Evolutionary conservation across 495 filamentous ascomycete species (phyloP).

Genomic region (Friedmanniomyces endolithicus): DNA sequence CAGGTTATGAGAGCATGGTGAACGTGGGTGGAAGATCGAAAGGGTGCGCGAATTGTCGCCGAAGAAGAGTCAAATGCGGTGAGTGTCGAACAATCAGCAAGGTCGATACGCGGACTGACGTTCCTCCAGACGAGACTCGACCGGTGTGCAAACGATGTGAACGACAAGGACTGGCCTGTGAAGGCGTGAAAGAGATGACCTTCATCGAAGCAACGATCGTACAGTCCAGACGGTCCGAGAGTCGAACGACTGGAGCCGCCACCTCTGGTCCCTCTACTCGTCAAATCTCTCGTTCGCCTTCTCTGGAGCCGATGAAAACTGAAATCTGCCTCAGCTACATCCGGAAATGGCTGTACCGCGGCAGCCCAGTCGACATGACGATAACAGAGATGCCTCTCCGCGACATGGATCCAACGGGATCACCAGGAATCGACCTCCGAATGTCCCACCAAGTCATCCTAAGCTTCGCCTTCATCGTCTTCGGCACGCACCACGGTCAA

Average conservation of each 20-base stretch:
- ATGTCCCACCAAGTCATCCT: neutral
- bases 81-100: neutral
- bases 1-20: neutral
- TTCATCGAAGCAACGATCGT: conserved; percentile 2
- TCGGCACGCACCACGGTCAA: neutral
- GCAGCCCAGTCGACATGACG: neutral
- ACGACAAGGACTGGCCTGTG: conserved; percentile 2
- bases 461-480: conserved; percentile 2
- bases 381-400: neutral
- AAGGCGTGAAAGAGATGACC: neutral
- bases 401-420: neutral
- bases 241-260: neutral
- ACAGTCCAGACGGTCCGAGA: neutral
- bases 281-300: neutral
- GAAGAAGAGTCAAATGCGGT: conserved; percentile 6
- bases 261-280: neutral
- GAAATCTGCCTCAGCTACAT: neutral
- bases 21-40: neutral
- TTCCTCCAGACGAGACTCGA: conserved; percentile 1
- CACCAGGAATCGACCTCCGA: neutral
- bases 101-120: neutral
- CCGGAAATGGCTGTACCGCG: conserved; percentile 2
- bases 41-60: conserved; percentile 2
- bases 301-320: neutral
- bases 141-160: conserved; percentile 3